Percentiles rank a stretch among this genome's conserved stretches.
Conservation (phyloP, 495 filamentous ascomycete species). For the Amniculicola lignicola region DNA sequence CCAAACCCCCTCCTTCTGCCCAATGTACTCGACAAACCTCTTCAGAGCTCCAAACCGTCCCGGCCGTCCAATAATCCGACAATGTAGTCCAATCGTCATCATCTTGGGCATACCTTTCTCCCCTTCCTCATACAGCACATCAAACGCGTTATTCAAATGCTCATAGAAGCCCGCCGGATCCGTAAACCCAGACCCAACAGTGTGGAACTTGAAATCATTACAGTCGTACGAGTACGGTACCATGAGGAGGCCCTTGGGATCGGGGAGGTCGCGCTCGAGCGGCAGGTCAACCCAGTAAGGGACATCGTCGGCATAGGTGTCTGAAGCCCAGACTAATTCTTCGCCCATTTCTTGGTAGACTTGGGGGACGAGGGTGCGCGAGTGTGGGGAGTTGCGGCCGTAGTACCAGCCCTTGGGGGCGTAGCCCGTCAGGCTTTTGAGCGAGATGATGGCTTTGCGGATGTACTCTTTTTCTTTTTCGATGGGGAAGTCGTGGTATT, state of each 20-base stretch:
- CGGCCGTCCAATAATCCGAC: conserved; percentile 45
- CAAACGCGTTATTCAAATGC: conserved; percentile 45
- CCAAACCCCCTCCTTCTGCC: conserved; percentile 46
- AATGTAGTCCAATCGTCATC: conserved; percentile 49
- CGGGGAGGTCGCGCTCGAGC: conserved; percentile 36
- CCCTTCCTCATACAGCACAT: conserved; percentile 46
- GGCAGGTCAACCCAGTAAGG: conserved; percentile 48
- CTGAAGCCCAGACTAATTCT: conserved; percentile 39
- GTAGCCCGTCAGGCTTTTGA: conserved; percentile 39
- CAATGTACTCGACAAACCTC: conserved; percentile 48
- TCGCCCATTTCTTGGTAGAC: conserved; percentile 43
- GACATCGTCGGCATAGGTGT: conserved; percentile 46
- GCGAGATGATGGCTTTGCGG: conserved; percentile 37
- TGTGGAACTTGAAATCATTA: conserved; percentile 47
- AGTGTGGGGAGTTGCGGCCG: conserved; percentile 38
- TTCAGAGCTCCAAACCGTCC: conserved; percentile 45
- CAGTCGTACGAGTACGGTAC: conserved; percentile 45
- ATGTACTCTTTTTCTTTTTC: conserved; percentile 47
- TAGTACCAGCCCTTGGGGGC: conserved; percentile 46
- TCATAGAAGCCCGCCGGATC: conserved; percentile 38
- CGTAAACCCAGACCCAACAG: conserved; percentile 38
- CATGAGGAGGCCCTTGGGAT: conserved; percentile 45
- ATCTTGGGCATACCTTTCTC: conserved; percentile 44
- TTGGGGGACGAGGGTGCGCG: conserved; percentile 40
- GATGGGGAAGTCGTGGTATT: conserved; percentile 39